Base-by-base conservation (phyloP, 805 yeast genomes). In the Brettanomyces nanus region DNA sequence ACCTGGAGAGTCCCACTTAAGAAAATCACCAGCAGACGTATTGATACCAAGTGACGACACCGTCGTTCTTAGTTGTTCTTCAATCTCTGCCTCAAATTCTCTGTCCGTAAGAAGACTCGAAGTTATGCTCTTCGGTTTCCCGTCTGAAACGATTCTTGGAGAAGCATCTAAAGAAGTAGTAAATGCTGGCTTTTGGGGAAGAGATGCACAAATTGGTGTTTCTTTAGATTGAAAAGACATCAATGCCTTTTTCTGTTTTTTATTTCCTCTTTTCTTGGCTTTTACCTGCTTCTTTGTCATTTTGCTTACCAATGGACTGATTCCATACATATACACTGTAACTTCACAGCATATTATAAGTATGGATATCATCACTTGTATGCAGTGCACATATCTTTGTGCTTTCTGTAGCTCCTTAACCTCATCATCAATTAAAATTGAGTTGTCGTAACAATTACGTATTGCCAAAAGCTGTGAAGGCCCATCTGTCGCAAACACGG, bases 361-460 rank as follows among this genome's bases (percentile, higher is more conserved):
- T 9, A 23, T 11, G 11, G 26, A 23, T 7, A 23, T 9, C 26
- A 23, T 23, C n/a, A n/a, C n/a, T n/a, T 6, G 30, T 6, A 28
- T 28, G 15, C 30, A 7, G 6, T 7, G 30, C 6, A 7, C 6
- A 28, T 28, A 14, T 18, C n/a, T 31, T 13, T 13, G 35, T 19
- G 26, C 15, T 9, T 14, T 32, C 35, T 28, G 14, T 27, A 32
- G 14, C 2, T 32, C 14, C 14, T 19, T 19, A 11, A 33, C n/a
- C 13, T 14, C 20, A 4, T 23, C 28, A 7, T 34, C 31, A 11
- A 23, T 11, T 7, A 26, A 13, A 17, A 27, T 19, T 11, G 37
- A 21, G 19, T 34, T 34, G 15, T 34, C 37, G 17, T 34, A 34
- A 19, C 37, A 34, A 6, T 25, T 5, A 11, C 27, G 14, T 6